Evolutionary conservation across 768 basidiomycete genomes (phyloP).

Genomic region (Cyclocybe aegerita): DNA sequence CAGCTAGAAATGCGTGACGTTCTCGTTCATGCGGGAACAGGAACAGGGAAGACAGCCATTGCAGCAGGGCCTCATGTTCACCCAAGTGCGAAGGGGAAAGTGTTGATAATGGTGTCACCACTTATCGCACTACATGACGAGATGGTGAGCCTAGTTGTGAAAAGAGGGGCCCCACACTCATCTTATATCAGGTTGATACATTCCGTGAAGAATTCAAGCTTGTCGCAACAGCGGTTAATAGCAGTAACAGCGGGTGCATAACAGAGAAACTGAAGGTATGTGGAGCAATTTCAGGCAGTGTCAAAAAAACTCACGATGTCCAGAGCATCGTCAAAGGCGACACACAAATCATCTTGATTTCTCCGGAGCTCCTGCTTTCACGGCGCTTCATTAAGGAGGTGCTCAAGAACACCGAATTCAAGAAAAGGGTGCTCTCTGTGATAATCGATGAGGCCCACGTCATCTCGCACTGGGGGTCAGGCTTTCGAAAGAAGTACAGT

Average conservation of each 20-base stretch:
- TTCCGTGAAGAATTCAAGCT: no score
- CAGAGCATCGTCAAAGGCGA: constrained; percentile 21
- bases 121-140: no score
- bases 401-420: constrained; percentile 20
- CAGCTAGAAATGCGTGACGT: constrained; percentile 30
- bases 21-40: constrained; percentile 37
- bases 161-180: no score
- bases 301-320: background rate
- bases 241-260: no score
- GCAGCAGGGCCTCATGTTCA: constrained; percentile 37
- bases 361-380: constrained; percentile 32
- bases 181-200: no score
- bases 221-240: no score
- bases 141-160: no score
- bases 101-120: no score
- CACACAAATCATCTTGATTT: constrained; percentile 30
- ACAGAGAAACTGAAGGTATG: no score
- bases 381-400: constrained; percentile 23
- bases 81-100: no score
- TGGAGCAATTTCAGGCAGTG: no score
- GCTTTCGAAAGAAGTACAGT: constrained; percentile 31
- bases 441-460: constrained; percentile 37
- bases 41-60: constrained; percentile 37
- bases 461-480: constrained; percentile 34
- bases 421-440: constrained; percentile 19